phyloP scores from a whole-genome alignment of 805 yeast genomes.

The Blastobotrys muscicola region DNA sequence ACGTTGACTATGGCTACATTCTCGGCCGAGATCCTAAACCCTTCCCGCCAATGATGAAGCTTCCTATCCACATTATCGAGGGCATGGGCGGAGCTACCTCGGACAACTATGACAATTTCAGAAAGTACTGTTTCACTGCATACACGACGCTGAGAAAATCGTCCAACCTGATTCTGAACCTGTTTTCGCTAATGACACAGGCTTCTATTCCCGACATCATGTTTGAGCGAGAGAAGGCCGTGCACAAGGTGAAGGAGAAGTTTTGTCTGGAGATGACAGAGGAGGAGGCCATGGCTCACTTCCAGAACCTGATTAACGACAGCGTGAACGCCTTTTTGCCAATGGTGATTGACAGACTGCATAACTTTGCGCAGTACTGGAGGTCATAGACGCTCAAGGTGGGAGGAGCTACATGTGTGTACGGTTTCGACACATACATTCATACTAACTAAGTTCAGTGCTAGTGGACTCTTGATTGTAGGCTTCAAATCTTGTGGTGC shows the following conservation, averaged over 20 bases:
- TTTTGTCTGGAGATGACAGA: constrained; percentile 90
- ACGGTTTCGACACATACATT: not conserved
- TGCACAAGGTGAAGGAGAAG: constrained; percentile 86
- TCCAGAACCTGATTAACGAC: constrained; percentile 88
- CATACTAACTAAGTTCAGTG: not conserved
- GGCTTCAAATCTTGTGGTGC: constrained; percentile 2
- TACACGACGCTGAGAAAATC: constrained; percentile 84
- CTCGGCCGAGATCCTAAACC: constrained; percentile 97
- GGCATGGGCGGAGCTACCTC: constrained; percentile 95
- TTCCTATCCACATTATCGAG: constrained; percentile 93
- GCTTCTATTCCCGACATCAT: constrained; percentile 80
- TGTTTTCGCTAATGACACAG: constrained; percentile 89
- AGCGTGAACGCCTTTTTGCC: constrained; percentile 91
- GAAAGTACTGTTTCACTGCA: constrained; percentile 90
- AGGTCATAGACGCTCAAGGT: constrained; percentile 55
- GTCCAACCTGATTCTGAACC: constrained; percentile 78
- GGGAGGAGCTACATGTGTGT: not conserved
- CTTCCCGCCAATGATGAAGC: constrained; percentile 95
- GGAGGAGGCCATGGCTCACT: constrained; percentile 90
- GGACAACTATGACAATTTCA: constrained; percentile 74
- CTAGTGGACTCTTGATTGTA: too few species aligned
- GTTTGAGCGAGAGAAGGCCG: constrained; percentile 76
- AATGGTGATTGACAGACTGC: constrained; percentile 88
- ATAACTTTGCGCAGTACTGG: constrained; percentile 97
- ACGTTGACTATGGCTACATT: constrained; percentile 96